Base-by-base conservation (phyloP, 75 land plant genomes). In the Selaginella tamariscina region DNA sequence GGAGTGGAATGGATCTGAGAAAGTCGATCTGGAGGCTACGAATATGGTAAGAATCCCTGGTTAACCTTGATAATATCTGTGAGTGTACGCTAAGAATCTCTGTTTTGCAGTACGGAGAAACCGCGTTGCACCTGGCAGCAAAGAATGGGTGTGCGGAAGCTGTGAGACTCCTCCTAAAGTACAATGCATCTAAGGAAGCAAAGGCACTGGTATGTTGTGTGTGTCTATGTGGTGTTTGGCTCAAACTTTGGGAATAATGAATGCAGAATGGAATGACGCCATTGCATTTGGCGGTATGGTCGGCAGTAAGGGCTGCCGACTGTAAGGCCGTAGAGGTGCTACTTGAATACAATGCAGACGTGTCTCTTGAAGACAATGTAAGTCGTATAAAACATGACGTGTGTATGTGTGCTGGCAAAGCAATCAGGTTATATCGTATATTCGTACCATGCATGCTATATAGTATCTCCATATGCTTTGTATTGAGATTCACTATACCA, bases 51-150 rank as follows among this genome's bases (percentile, higher is more conserved):
- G 66, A 64, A 23, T 59, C 18, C 26, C 54, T 49, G 54, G 18
- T 49, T 49, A 49, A 49, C 20, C 8, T 59, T 59, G 21, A 2
- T 59, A 8, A 9, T 9, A 59, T 59, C 23, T 21, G 62, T 59
- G 8, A 9, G n/a, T n/a, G 5, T 59, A 2, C 5, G 29, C 2
- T 65, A 8, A 8, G 5, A 59, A n/a, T 59, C 26, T 5, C 62
- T 59, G 8, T 59, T n/a, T 59, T n/a, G 23, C 26, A 59, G 62
- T 59, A 59, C 21, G 62, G 62, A 59, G 62, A 59, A 72, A 88
- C 97, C 29, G 86, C 97, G 32, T 66, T 92, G 69, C 97, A 92
- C 55, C 80, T 92, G 82, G 93, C 97, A 24, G 79, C 97, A 44
- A 92, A 92, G 75, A 88, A 59, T 59, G 62, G 62, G 18, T 59